Evolutionary conservation across 345 rosid genomes (phyloP).

Genomic region (Xanthoceras sorbifolium): DNA sequence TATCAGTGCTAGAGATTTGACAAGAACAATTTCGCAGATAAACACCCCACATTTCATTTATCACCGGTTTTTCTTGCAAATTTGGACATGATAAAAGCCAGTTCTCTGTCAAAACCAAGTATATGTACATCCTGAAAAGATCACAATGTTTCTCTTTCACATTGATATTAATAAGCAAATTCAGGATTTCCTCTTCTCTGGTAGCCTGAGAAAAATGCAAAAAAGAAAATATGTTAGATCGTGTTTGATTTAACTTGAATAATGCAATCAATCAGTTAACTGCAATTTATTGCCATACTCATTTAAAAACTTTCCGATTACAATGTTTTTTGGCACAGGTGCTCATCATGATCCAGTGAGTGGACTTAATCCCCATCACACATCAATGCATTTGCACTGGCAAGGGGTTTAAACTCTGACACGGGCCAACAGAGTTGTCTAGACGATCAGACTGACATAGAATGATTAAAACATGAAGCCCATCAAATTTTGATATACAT

Average conservation of each 20-base stretch:
- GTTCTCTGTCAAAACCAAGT: constrained; percentile 60
- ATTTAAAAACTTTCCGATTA: neutral
- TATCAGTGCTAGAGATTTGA: constrained; percentile 72
- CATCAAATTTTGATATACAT: neutral
- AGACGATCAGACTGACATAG: neutral
- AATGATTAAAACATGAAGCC: neutral
- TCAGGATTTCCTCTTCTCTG: constrained; percentile 62
- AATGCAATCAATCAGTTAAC: constrained; percentile 11
- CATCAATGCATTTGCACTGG: neutral
- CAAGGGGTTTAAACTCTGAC: neutral
- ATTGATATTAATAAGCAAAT: constrained; percentile 51
- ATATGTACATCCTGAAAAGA: constrained; percentile 64
- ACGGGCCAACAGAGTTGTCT: neutral
- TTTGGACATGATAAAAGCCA: constrained; percentile 62
- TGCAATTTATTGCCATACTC: neutral
- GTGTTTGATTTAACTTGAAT: neutral
- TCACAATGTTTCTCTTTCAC: constrained; percentile 63
- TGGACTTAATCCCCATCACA: neutral
- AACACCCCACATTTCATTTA: constrained; percentile 71
- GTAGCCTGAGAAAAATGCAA: constrained; percentile 46
- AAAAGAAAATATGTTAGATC: constrained; percentile 9
- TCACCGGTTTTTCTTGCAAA: constrained; percentile 50
- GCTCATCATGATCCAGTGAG: neutral
- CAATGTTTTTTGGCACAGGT: neutral
- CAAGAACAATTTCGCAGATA: constrained; percentile 72